Evolutionary conservation across 225 moss, liverwort and hornwort species (phyloP), one percentile per base, ranked within the genome.

Genomic region (Thuidium tamariscinum): DNA sequence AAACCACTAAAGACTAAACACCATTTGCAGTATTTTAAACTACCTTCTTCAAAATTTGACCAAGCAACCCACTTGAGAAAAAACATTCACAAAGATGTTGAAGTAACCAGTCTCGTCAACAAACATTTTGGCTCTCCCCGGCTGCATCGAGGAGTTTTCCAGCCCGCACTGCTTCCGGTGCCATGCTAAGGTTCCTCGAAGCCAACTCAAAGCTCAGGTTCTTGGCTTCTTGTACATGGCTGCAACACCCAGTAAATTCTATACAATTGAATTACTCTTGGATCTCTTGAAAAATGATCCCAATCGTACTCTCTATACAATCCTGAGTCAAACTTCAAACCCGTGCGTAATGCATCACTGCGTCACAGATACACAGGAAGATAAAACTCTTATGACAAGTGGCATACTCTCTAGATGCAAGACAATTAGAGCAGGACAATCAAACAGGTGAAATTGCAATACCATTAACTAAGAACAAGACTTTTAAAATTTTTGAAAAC

Each of bases 1-100:
- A n/a, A n/a, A n/a, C n/a, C 16, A 21, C 37, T 42, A 36, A 52
- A 78, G 49, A 51, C 29, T 46, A n/a, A 10, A 72, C 36, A 67
- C 61, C 64, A 59, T 64, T 46, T 41, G 70, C 74, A 86, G 83
- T 29, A 83, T 49, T 83, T 89, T 49, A 48, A 70, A 70, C 79
- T 55, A 36, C 39, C 63, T 69, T 68, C 63, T 78, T 70, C 74
- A 83, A 67, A 82, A n/a, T 55, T 48, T 79, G 74, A 49, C 42
- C 57, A 41, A n/a, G 62, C 32, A 72, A 67, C 89, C 61, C 81
- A 97, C 97, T 94, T 96, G 88, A 76, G 92, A 95, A 88, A 99
- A 99, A 76, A 99, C 98, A 86, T 90, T 97, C 37, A 96, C 94
- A 66, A 99, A 94, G 82, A 99, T 96, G 84, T 92, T 97, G 89